Percentiles rank a stretch among this genome's conserved stretches.
Evolutionary conservation across 495 filamentous ascomycete genomes (phyloP).

Genomic region (Penicillium coprophilum): DNA sequence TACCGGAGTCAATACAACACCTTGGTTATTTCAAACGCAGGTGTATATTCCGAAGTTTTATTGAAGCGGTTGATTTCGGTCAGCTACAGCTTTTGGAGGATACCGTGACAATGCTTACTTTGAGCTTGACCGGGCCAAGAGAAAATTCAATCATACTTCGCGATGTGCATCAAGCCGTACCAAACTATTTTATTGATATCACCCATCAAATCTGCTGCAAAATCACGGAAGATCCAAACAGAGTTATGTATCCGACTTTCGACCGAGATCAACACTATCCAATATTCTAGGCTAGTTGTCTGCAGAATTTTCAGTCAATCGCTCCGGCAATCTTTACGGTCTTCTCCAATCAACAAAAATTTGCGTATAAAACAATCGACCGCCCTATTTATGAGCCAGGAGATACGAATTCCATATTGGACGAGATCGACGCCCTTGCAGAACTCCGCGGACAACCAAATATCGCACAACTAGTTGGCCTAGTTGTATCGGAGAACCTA

Average conservation of each 20-base stretch:
- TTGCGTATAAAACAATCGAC: slow-evolving; percentile 19
- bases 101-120: background rate
- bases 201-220: slow-evolving; percentile 12
- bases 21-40: slow-evolving; percentile 16
- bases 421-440: slow-evolving; percentile 17
- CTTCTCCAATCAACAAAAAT: slow-evolving; percentile 6
- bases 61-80: slow-evolving; percentile 14
- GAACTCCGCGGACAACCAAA: slow-evolving; percentile 18
- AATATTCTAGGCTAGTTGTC: slow-evolving; percentile 12
- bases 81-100: background rate
- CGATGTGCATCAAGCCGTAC: background rate
- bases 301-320: slow-evolving; percentile 8
- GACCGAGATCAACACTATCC: slow-evolving; percentile 11
- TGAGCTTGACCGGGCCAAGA: background rate
- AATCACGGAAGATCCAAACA: slow-evolving; percentile 17
- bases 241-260: slow-evolving; percentile 17
- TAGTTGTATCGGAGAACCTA: slow-evolving; percentile 21
- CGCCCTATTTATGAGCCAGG: slow-evolving; percentile 16
- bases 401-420: slow-evolving; percentile 17
- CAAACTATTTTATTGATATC: slow-evolving; percentile 13
- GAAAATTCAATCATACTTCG: slow-evolving; percentile 8
- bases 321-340: slow-evolving; percentile 16
- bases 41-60: slow-evolving; percentile 10
- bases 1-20: slow-evolving; percentile 7
- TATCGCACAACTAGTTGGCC: slow-evolving; percentile 19